These are phyloP conservation scores for Ophiostoma perfectum DNA, from an alignment of 2,329 filamentous ascomycete genomes.

Conservation along the genomic window DNA sequence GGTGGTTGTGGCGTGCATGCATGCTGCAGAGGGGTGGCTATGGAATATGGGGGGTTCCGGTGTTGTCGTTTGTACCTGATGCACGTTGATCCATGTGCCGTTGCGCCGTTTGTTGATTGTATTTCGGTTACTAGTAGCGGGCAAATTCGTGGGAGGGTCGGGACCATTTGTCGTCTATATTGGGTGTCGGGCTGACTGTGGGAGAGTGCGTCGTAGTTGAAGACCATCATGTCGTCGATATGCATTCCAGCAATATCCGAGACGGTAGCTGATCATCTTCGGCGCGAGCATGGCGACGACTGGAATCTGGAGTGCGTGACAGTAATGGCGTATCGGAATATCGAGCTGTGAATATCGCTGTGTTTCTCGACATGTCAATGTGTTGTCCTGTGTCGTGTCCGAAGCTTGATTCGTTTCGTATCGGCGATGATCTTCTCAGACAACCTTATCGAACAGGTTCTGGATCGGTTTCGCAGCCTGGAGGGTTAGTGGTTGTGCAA, in stretches of 20 bases:
- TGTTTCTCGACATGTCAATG: too few species aligned
- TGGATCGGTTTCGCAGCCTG: constrained; percentile 85
- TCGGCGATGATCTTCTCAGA: constrained; percentile 33
- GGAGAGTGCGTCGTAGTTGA: too few species aligned
- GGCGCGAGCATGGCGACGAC: too few species aligned
- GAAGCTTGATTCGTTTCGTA: neutral
- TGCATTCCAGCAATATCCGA: too few species aligned
- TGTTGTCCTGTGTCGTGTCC: too few species aligned
- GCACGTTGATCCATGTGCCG: neutral
- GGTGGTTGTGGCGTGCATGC: neutral
- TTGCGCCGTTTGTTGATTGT: neutral
- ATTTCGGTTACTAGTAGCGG: neutral
- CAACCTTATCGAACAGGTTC: constrained; percentile 73
- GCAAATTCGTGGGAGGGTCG: neutral
- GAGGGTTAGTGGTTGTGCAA: constrained; percentile 13
- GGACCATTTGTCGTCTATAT: too few species aligned
- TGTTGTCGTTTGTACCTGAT: neutral
- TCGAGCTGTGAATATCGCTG: too few species aligned
- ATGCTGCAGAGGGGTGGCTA: neutral
- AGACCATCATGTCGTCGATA: too few species aligned
- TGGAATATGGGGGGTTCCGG: neutral
- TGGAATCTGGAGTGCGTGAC: too few species aligned
- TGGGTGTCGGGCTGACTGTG: too few species aligned
- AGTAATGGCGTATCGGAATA: too few species aligned
- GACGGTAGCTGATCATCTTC: too few species aligned